Percentiles rank a stretch among this genome's conserved stretches.
Evolutionary conservation across 2,329 filamentous ascomycete genomes (phyloP).

Genomic region (Cucurbitaria berberidis): DNA sequence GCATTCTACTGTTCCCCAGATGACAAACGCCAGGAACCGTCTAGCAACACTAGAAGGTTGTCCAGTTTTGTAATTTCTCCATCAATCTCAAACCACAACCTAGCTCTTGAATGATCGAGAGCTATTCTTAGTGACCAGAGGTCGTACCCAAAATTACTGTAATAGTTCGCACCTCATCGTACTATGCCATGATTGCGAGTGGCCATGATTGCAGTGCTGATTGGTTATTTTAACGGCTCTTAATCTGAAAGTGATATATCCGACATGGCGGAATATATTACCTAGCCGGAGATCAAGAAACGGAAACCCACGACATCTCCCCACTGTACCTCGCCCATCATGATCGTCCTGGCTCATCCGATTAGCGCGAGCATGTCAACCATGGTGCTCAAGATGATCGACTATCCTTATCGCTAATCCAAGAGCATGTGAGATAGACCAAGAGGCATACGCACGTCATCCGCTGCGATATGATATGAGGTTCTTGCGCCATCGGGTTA

Average conservation of each 20-base stretch:
- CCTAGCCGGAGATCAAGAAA: too few relatives aligned
- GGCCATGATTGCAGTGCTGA: conserved; percentile 9
- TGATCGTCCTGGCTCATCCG: neutral
- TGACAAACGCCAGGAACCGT: conserved; percentile 18
- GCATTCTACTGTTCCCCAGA: conserved; percentile 4
- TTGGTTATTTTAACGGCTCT: conserved; percentile 21
- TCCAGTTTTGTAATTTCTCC: conserved; percentile 1
- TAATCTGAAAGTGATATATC: conserved; percentile 33
- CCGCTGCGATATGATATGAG: conserved; percentile 3
- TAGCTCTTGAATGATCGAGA: conserved; percentile 2
- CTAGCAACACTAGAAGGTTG: conserved; percentile 11
- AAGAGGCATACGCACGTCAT: conserved; percentile 9
- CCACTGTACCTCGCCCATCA: neutral
- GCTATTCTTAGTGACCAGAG: conserved; percentile 23
- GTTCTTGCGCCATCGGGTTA: neutral
- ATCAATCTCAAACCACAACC: conserved; percentile 11
- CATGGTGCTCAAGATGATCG: neutral
- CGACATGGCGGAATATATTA: conserved; percentile 12
- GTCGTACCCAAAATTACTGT: conserved; percentile 8
- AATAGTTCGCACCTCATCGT: conserved; percentile 8
- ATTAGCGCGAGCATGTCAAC: neutral
- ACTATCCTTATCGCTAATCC: neutral
- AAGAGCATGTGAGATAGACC: neutral
- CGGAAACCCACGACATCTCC: too few relatives aligned
- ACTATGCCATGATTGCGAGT: conserved; percentile 30